These are phyloP conservation scores for Leccinum cinnamomeum DNA, from an alignment of 1,284 basidiomycete genomes.

Conservation along the genomic window DNA sequence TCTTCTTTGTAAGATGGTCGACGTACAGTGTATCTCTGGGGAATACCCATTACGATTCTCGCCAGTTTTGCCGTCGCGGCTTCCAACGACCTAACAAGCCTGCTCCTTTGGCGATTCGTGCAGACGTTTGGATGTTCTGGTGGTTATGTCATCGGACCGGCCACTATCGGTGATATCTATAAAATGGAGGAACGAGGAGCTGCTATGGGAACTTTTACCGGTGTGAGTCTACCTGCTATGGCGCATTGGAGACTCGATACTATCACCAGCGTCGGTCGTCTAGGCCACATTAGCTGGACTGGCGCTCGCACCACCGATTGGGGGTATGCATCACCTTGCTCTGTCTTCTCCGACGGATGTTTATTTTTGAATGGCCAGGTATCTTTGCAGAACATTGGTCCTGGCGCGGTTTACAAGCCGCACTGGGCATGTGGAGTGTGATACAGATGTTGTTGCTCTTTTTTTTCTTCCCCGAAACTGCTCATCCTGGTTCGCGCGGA, in stretches of 20 bases:
- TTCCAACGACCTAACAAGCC: slow-evolving; percentile 33
- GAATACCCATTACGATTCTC: slow-evolving; percentile 46
- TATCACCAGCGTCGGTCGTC: neutral
- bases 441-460: slow-evolving; percentile 47
- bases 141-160: slow-evolving; percentile 46
- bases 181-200: slow-evolving; percentile 45
- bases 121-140: slow-evolving; percentile 46
- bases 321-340: slow-evolving; percentile 34
- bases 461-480: slow-evolving; percentile 70
- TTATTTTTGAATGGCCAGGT: slow-evolving; percentile 32
- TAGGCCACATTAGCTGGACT: slow-evolving; percentile 47
- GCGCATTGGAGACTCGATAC: neutral
- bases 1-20: slow-evolving; percentile 40
- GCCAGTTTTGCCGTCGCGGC: slow-evolving; percentile 45
- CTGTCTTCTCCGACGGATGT: neutral
- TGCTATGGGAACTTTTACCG: slow-evolving; percentile 48
- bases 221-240: slow-evolving; percentile 31
- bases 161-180: slow-evolving; percentile 52
- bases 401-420: slow-evolving; percentile 68
- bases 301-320: slow-evolving; percentile 44
- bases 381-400: slow-evolving; percentile 54
- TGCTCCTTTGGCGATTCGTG: slow-evolving; percentile 48
- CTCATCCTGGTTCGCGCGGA: slow-evolving; percentile 50
- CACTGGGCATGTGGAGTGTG: slow-evolving; percentile 46
- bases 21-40: slow-evolving; percentile 42